These are phyloP conservation scores for Pseudopithomyces chartarum DNA, from an alignment of 2,329 filamentous ascomycete species.

Conservation along the genomic window DNA sequence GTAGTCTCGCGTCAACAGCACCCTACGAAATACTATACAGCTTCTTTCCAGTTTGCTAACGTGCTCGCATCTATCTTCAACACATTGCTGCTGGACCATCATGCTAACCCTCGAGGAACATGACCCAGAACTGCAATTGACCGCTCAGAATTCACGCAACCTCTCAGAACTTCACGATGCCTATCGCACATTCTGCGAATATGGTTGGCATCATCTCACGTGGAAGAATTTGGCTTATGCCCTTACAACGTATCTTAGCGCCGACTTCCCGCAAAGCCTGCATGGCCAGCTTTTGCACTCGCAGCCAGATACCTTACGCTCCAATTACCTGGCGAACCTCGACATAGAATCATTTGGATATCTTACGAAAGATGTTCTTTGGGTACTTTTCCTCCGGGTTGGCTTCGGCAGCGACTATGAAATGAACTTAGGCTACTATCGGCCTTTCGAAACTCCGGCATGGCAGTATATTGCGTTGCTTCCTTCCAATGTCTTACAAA, in stretches of 20 bases:
- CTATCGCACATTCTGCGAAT: slow-evolving; percentile 11
- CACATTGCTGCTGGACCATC: background rate
- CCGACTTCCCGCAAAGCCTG: background rate
- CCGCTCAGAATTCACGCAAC: background rate
- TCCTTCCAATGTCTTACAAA: background rate
- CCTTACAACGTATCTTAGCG: slow-evolving; percentile 7
- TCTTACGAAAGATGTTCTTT: slow-evolving; percentile 10
- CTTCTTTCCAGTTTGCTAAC: background rate
- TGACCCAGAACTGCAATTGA: background rate
- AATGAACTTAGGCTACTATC: background rate
- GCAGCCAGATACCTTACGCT: background rate
- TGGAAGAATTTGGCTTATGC: slow-evolving; percentile 8
- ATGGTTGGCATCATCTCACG: slow-evolving; percentile 11
- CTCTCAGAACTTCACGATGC: slow-evolving; percentile 7
- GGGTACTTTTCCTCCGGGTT: slow-evolving; percentile 4
- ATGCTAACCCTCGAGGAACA: background rate
- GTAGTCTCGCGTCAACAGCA: background rate
- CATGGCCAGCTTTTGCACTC: background rate
- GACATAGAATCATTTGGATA: slow-evolving; percentile 7
- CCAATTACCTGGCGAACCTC: background rate
- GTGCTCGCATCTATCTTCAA: background rate
- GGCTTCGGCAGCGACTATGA: slow-evolving; percentile 3
- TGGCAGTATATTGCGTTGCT: slow-evolving; percentile 3
- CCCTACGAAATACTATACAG: background rate
- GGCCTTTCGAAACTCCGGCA: background rate